These are phyloP conservation scores for Hanseniaspora vineae DNA, from an alignment of 805 yeast species.

Conservation along the genomic window DNA sequence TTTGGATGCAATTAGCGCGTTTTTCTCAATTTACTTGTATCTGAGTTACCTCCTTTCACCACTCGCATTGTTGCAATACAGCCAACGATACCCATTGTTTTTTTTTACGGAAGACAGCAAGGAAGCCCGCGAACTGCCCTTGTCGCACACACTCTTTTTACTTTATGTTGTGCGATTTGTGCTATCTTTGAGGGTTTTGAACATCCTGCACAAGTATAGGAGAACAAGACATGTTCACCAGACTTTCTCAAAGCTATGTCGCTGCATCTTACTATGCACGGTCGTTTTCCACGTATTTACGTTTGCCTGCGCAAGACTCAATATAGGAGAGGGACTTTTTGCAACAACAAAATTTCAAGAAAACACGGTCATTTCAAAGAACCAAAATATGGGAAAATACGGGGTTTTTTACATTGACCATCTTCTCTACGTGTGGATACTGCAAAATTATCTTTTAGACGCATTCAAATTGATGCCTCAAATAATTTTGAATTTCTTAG, in stretches of 20 bases:
- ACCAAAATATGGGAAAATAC: slow-evolving; percentile 15
- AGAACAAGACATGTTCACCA: slow-evolving; percentile 27
- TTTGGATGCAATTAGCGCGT: slow-evolving; percentile 9
- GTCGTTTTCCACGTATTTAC: slow-evolving; percentile 11
- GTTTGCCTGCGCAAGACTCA: slow-evolving; percentile 10
- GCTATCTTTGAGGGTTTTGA: slow-evolving; percentile 11
- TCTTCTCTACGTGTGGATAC: slow-evolving; percentile 29
- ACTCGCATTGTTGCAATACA: slow-evolving; percentile 14
- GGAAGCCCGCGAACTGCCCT: slow-evolving; percentile 9
- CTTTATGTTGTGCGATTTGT: slow-evolving; percentile 10
- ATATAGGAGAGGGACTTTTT: slow-evolving; percentile 7
- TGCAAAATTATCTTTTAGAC: slow-evolving; percentile 14
- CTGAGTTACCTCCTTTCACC: slow-evolving; percentile 16
- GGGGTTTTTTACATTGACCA: slow-evolving; percentile 29
- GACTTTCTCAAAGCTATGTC: slow-evolving; percentile 19
- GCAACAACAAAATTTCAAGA: neutral
- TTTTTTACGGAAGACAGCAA: slow-evolving; percentile 3
- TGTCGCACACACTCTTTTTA: slow-evolving; percentile 13
- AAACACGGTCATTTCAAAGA: neutral
- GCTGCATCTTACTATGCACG: slow-evolving; percentile 2
- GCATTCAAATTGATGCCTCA: slow-evolving; percentile 29
- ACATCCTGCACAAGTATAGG: slow-evolving; percentile 19
- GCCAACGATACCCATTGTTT: slow-evolving; percentile 25
- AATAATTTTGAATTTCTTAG: slow-evolving; percentile 28
- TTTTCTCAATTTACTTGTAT: slow-evolving; percentile 13